phyloP scores from a whole-genome alignment of 1,284 basidiomycete species.

The Meira nashicola region DNA sequence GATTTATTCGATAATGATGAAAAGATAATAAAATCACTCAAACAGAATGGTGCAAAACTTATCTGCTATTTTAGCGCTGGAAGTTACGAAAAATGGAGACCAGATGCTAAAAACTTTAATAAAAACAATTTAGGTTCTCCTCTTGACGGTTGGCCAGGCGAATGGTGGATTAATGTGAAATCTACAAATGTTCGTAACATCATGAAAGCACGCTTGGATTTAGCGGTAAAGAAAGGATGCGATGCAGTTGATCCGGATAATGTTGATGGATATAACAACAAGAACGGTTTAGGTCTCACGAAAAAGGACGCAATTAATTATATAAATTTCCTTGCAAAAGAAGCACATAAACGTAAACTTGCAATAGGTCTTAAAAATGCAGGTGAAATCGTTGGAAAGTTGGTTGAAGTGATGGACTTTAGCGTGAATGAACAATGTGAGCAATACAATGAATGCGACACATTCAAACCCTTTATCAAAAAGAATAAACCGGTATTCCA shows the following conservation, averaged over 20 bases:
- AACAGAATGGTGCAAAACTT: slow-evolving; percentile 19
- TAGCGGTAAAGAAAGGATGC: slow-evolving; percentile 49
- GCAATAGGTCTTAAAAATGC: slow-evolving; percentile 51
- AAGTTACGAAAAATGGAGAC: slow-evolving; percentile 41
- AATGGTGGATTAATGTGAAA: neutral
- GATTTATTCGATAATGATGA: neutral
- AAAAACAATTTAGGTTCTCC: slow-evolving; percentile 35
- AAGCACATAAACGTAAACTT: slow-evolving; percentile 25
- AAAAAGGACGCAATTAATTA: slow-evolving; percentile 41
- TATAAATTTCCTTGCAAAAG: slow-evolving; percentile 42
- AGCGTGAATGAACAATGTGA: slow-evolving; percentile 10
- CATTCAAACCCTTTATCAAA: slow-evolving; percentile 3
- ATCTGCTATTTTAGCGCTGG: slow-evolving; percentile 54
- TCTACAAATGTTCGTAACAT: slow-evolving; percentile 16
- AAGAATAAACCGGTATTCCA: slow-evolving; percentile 12
- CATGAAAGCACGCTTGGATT: slow-evolving; percentile 38
- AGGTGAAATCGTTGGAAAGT: slow-evolving; percentile 24
- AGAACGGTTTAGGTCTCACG: slow-evolving; percentile 30
- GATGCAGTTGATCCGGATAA: slow-evolving; percentile 54
- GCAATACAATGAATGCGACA: slow-evolving; percentile 9
- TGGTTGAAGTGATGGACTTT: slow-evolving; percentile 8
- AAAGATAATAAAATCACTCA: neutral
- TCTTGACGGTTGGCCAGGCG: slow-evolving; percentile 21
- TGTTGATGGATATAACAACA: slow-evolving; percentile 48
- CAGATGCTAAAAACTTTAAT: slow-evolving; percentile 26